Evolutionary conservation across 352 stramenopile species (phyloP), one percentile per base, ranked within the genome.

Genomic region (Globisporangium megalacanthum): DNA sequence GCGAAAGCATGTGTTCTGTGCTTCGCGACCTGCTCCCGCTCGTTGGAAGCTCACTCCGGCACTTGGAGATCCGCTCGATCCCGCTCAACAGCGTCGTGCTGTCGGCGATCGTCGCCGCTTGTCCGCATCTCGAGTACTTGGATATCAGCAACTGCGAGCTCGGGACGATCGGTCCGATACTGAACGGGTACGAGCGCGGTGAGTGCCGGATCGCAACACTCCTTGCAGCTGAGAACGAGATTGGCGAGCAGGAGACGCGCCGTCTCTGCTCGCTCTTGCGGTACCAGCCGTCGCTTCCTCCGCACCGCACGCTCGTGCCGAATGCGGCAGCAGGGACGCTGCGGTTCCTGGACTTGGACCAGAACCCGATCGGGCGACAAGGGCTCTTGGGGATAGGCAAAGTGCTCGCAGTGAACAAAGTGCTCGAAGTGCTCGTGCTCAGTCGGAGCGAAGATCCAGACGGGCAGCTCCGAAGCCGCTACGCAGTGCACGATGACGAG

Each of bases 101-200:
- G 19, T 47, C 10, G 1, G 48, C 57, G 17, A 53, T 86, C 15
- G n/a, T 83, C 15, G 35, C 58, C 25, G 54, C 61, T 2, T 86
- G 76, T 25, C 73, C 72, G 22, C 15, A 61, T 15, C 54, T 86
- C 15, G 33, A 45, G 29, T 33, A 61, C 20, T 51, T 86, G n/a
- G 69, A 79, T 56, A 13, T 83, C 25, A 67, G 70, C 49, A 54
- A 49, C 4, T 86, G 75, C 55, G 63, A 71, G 52, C 51, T 86
- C 17, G 37, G 35, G 6, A 62, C 65, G 17, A 72, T 83, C 19
- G 20, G 20, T 13, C 51, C 69, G 49, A 60, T 86, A 13, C 54
- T 73, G 6, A 50, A 53, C 3, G 61, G 56, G 1, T 78, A 75
- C 56, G 41, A 49, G 17, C 5, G 19, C 10, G 59, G 52, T 1